A percentile compares a stretch with the other conserved stretches of the same genome.
These are phyloP conservation scores for Metroxylon sagu DNA, from an alignment of 176 grass and related monocot species.

Conservation along the genomic window DNA sequence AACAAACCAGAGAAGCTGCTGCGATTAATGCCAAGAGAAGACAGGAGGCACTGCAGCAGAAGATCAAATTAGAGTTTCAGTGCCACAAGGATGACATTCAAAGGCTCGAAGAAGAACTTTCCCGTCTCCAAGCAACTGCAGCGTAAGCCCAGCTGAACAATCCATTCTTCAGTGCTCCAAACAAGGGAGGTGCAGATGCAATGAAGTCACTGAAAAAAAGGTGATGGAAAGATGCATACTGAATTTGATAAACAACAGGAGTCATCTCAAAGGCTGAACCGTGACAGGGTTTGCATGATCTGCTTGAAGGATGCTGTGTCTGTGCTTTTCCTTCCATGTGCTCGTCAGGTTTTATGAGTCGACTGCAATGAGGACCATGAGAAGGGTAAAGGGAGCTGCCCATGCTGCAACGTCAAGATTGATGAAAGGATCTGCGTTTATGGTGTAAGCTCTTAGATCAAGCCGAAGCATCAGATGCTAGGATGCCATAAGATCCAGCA, in stretches of 20 bases:
- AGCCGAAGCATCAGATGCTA: no score
- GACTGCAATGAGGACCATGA: slow-evolving; percentile 55
- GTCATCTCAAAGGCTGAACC: slow-evolving; percentile 24
- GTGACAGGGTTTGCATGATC: slow-evolving; percentile 35
- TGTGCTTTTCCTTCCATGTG: slow-evolving; percentile 61
- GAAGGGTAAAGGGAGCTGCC: slow-evolving; percentile 36
- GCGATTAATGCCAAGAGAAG: slow-evolving; percentile 39
- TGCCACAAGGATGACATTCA: slow-evolving; percentile 67
- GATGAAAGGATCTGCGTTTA: slow-evolving; percentile 76
- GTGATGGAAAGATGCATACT: slow-evolving; percentile 17
- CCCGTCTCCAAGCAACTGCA: slow-evolving; percentile 32
- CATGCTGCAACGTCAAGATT: slow-evolving; percentile 57
- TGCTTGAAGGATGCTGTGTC: slow-evolving; percentile 51
- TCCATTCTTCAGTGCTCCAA: slow-evolving; percentile 7
- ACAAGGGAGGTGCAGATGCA: slow-evolving; percentile 15
- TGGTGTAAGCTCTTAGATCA: slow-evolving; percentile 41
- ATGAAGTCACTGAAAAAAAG: slow-evolving; percentile 18
- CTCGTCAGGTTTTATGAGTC: slow-evolving; percentile 56
- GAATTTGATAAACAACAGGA: slow-evolving; percentile 26
- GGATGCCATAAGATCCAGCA: no score
- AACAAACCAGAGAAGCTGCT: slow-evolving; percentile 56
- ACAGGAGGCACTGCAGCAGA: slow-evolving; percentile 38
- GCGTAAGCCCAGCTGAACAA: slow-evolving; percentile 8
- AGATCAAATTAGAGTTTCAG: slow-evolving; percentile 58
- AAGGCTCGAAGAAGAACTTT: slow-evolving; percentile 53